Evolutionary conservation across 2,329 filamentous ascomycete species (phyloP).

Genomic region (Trichoderma oligosporum): DNA sequence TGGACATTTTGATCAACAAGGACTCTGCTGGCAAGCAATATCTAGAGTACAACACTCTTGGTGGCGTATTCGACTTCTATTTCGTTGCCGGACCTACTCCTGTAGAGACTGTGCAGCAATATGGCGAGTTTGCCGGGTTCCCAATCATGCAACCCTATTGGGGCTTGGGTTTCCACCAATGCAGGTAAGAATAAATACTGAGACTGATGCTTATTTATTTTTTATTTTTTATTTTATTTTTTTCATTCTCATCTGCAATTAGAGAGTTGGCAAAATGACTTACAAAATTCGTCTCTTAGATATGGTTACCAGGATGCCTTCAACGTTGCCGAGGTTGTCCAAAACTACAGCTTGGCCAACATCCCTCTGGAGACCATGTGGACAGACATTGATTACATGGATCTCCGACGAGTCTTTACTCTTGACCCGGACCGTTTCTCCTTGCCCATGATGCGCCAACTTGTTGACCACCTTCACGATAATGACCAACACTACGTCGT

Average conservation of each 20-base stretch:
- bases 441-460: slow-evolving; percentile 57
- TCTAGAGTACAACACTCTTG: slow-evolving; percentile 76
- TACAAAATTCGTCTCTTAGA: slow-evolving; percentile 34
- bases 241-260: background rate
- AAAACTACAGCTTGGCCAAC: slow-evolving; percentile 58
- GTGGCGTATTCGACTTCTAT: slow-evolving; percentile 74
- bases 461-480: slow-evolving; percentile 63
- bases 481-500: slow-evolving; percentile 67
- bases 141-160: slow-evolving; percentile 80
- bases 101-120: slow-evolving; percentile 64
- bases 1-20: slow-evolving; percentile 68
- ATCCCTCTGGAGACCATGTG: slow-evolving; percentile 74
- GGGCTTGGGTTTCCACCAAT: slow-evolving; percentile 79
- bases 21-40: slow-evolving; percentile 58
- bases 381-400: slow-evolving; percentile 72
- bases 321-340: slow-evolving; percentile 61
- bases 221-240: no score
- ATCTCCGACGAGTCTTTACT: slow-evolving; percentile 53
- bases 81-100: slow-evolving; percentile 72
- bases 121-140: slow-evolving; percentile 63
- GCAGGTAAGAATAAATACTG: slow-evolving; percentile 37
- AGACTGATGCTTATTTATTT: no score
- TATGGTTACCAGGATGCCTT: slow-evolving; percentile 79
- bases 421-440: slow-evolving; percentile 66
- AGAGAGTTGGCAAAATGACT: background rate